A percentile compares a stretch with the other conserved stretches of the same genome.
Evolutionary conservation across 1,139 yeast genomes (phyloP).

Genomic region (Hyphopichia wangnamkhiaoensis): DNA sequence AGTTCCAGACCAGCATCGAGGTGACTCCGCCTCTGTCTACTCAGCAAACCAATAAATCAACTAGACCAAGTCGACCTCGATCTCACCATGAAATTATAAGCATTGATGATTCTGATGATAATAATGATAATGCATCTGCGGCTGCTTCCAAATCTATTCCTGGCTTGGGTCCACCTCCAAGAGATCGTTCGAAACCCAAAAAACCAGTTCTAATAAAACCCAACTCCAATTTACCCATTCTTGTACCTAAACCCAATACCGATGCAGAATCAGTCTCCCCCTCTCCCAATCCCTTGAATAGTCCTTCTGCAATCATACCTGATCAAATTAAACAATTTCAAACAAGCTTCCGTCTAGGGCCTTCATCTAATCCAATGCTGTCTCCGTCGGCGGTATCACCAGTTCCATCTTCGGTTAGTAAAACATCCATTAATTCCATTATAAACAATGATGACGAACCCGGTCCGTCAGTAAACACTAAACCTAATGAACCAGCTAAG

Average conservation of each 20-base stretch:
- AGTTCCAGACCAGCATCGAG: conserved; percentile 26
- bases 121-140: not conserved
- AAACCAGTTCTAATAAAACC: conserved; percentile 4
- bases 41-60: conserved; percentile 1
- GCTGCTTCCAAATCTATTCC: not conserved
- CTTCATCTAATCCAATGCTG: conserved; percentile 4
- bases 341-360: conserved; percentile 26
- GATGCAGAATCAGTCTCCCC: conserved; percentile 5
- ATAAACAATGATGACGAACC: conserved; percentile 37
- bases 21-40: conserved; percentile 15
- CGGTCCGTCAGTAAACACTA: conserved; percentile 6
- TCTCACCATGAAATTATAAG: conserved; percentile 3
- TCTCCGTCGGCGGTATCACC: conserved; percentile 8
- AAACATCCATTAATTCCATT: conserved; percentile 39
- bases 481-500: conserved; percentile 9
- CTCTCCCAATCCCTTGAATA: conserved; percentile 3
- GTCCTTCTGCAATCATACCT: conserved; percentile 8
- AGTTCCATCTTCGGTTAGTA: conserved; percentile 17
- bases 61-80: conserved; percentile 4
- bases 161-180: conserved; percentile 4
- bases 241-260: not conserved
- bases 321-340: conserved; percentile 35
- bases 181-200: conserved; percentile 2
- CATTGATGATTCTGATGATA: conserved; percentile 3
- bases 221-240: conserved; percentile 3